phyloP scores from a whole-genome alignment of 2,329 filamentous ascomycete genomes.

The Arthrobotrys conoides region DNA sequence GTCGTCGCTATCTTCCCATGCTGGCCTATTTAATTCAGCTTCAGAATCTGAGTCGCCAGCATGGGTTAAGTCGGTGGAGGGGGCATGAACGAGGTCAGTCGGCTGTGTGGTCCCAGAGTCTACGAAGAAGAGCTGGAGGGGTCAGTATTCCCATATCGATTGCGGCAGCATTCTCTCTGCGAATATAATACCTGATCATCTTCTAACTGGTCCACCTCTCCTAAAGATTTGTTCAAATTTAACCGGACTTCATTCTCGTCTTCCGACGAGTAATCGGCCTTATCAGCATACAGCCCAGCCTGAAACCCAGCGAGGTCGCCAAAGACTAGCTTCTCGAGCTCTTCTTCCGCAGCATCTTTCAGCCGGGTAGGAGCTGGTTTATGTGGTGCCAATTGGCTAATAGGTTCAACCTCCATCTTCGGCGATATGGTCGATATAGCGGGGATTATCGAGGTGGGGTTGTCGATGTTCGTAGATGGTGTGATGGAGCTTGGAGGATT shows the following conservation, averaged over 20 bases:
- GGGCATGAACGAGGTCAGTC: constrained; percentile 43
- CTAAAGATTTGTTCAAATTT: constrained; percentile 63
- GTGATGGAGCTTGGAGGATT: constrained; percentile 11
- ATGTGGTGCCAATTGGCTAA: constrained; percentile 8
- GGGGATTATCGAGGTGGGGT: constrained; percentile 13
- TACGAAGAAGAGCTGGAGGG: constrained; percentile 79
- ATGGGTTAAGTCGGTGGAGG: constrained; percentile 66
- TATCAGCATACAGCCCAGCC: constrained; percentile 77
- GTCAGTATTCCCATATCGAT: constrained; percentile 20
- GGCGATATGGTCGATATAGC: background rate
- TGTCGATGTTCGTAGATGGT: constrained; percentile 15
- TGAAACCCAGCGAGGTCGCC: constrained; percentile 88
- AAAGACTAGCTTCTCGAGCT: constrained; percentile 88
- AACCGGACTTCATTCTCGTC: constrained; percentile 63
- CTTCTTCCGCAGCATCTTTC: constrained; percentile 86
- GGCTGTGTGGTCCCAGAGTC: constrained; percentile 75
- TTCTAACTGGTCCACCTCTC: constrained; percentile 51
- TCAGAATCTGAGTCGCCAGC: constrained; percentile 66
- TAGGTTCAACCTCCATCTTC: constrained; percentile 32
- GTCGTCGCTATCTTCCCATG: constrained; percentile 97
- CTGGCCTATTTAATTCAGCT: constrained; percentile 69
- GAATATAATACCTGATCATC: constrained; percentile 58
- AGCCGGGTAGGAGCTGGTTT: constrained; percentile 67
- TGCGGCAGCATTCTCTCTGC: constrained; percentile 63
- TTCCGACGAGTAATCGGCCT: constrained; percentile 67